phyloP scores from a whole-genome alignment of 176 grass and related monocot genomes.

The Oropetium thomaeum region DNA sequence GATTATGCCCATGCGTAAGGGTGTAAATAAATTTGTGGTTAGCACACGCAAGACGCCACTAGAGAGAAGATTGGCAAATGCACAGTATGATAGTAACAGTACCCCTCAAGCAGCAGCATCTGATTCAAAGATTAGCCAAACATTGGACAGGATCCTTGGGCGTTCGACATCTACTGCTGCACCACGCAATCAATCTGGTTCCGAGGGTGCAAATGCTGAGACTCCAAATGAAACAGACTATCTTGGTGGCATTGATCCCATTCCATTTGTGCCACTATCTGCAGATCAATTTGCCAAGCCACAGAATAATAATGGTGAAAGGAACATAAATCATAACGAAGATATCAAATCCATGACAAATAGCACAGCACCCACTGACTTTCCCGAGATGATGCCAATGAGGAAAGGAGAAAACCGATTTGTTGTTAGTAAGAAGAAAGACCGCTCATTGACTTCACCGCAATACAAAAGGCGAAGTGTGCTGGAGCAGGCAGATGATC shows the following conservation, averaged over 20 bases:
- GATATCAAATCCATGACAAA: background rate
- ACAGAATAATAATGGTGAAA: constrained; percentile 34
- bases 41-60: constrained; percentile 66
- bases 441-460: constrained; percentile 60
- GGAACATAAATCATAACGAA: constrained; percentile 3
- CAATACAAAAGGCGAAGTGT: constrained; percentile 77
- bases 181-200: constrained; percentile 27
- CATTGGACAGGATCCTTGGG: constrained; percentile 82
- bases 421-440: constrained; percentile 92
- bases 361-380: constrained; percentile 17
- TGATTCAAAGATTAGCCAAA: constrained; percentile 67
- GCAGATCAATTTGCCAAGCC: constrained; percentile 70
- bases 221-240: constrained; percentile 36
- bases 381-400: constrained; percentile 81
- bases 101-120: constrained; percentile 16
- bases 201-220: constrained; percentile 20
- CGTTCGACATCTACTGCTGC: constrained; percentile 36
- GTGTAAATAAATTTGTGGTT: constrained; percentile 72
- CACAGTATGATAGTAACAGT: constrained; percentile 38
- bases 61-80: constrained; percentile 61
- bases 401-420: constrained; percentile 88
- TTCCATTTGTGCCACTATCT: constrained; percentile 76
- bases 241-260: constrained; percentile 39
- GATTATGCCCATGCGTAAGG: constrained; percentile 76
- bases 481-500: constrained; percentile 65